Conservation (phyloP, 83 land plant species). For the Picea engelmannii region DNA sequence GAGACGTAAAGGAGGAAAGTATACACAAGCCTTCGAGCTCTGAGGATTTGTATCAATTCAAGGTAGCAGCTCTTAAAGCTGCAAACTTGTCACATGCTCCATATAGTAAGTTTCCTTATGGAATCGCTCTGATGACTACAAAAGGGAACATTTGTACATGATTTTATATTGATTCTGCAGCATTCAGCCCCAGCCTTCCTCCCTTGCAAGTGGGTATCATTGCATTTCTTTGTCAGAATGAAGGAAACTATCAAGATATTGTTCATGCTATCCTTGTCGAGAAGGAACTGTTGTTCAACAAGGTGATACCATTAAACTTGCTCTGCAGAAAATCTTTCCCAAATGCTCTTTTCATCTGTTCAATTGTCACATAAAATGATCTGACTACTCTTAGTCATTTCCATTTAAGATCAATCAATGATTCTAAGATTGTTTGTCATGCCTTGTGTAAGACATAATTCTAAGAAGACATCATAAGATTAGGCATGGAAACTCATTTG, state of each 20-base stretch:
- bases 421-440: too few relatives aligned
- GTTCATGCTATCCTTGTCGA: conserved; percentile 82
- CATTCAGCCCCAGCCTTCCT: conserved; percentile 86
- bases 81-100: conserved; percentile 93
- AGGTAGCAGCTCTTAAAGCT: conserved; percentile 61
- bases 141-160: conserved; percentile 70
- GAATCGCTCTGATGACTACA: conserved; percentile 63
- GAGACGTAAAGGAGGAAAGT: neutral
- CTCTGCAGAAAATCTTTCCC: conserved; percentile 64
- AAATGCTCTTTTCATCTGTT: conserved; percentile 39
- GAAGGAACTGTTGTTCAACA: conserved; percentile 69
- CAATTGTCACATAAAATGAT: conserved; percentile 25
- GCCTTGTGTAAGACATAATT: too few relatives aligned
- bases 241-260: conserved; percentile 66
- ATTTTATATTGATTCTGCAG: conserved; percentile 89
- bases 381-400: too few relatives aligned
- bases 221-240: conserved; percentile 67
- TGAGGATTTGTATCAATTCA: conserved; percentile 14
- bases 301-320: conserved; percentile 60
- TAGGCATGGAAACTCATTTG: too few relatives aligned
- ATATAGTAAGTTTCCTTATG: conserved; percentile 88
- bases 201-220: conserved; percentile 91
- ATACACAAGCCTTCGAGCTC: neutral
- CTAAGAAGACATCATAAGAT: too few relatives aligned
- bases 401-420: too few relatives aligned